Evolutionary conservation across 2,329 filamentous ascomycete species (phyloP).

Genomic region (Penicillium sp.): DNA sequence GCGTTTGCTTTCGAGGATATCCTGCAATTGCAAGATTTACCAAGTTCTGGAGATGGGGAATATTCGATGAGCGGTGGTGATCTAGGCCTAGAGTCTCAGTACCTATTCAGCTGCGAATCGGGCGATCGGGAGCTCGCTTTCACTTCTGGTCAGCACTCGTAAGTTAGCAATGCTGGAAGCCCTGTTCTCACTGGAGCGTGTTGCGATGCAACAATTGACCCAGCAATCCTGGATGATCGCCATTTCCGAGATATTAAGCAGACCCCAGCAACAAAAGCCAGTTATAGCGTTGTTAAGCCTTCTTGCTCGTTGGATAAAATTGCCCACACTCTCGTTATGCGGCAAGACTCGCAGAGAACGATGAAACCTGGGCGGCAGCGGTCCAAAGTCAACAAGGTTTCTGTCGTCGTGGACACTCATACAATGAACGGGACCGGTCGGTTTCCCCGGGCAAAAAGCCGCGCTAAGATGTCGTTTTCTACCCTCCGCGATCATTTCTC

Average conservation of each 20-base stretch:
- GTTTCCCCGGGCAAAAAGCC: slow-evolving; percentile 1
- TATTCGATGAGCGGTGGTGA: not conserved
- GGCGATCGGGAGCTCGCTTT: not conserved
- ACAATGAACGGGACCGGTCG: not conserved
- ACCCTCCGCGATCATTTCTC: slow-evolving; percentile 11
- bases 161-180: slow-evolving; percentile 2
- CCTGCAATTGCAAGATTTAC: no score
- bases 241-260: not conserved
- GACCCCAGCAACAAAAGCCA: slow-evolving; percentile 1
- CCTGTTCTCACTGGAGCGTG: not conserved
- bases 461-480: not conserved
- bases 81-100: not conserved
- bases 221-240: slow-evolving; percentile 8
- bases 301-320: not conserved
- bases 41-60: not conserved
- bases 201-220: slow-evolving; percentile 7
- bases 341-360: not conserved
- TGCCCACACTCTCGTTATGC: not conserved
- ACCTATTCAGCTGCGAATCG: no score
- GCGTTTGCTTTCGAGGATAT: no score
- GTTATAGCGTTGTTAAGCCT: not conserved
- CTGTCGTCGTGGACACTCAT: slow-evolving; percentile 8
- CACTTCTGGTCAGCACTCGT: slow-evolving; percentile 4
- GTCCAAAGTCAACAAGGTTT: slow-evolving; percentile 13
- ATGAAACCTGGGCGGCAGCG: not conserved